Evolutionary conservation across 345 rosid genomes (phyloP), one percentile per base, ranked within the genome.

Genomic region (Eucalyptus microcorys): DNA sequence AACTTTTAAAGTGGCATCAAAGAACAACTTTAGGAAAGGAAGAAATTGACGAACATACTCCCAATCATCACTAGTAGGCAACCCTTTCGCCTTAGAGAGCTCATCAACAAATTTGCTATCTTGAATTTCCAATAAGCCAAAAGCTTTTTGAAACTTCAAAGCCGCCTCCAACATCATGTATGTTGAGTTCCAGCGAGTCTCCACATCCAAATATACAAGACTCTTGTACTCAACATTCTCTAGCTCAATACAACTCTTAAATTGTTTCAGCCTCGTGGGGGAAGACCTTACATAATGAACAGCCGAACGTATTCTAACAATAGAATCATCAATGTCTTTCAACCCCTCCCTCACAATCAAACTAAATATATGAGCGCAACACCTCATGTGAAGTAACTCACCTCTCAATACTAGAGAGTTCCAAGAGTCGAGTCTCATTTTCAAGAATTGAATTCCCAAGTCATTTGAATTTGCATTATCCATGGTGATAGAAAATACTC

Each of bases 391-490:
- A 21, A 40, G n/a, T 32, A 81, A 88, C 37, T 86, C 32, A 14
- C 64, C 88, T 34, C 83, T 66, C 30, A 86, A 34, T 19, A 85
- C 37, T 26, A 66, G 19, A 40, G 71, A 85, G 26, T 89, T 66
- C 90, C 90, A 86, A 21, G 87, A 32, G 37, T 34, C 8, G 14
- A 89, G 64, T 37, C 64, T 89, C 61, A 17, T 89, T 61, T 42
- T 85, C 50, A 89, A 26, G 26, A 48, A 89, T 55, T 59, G 48
- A 64, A 87, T 42, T 32, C 45, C 87, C 59, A 17, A 5, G 14
- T 92, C 90, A 88, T 88, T 89, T 26, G 89, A 17, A 34, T 45
- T 87, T 6, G 88, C 90, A 32, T 92, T 90, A 19, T 89, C 91
- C 32, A 79, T 22, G 1, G 68, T 89, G 3, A 92, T 16, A 16